These are phyloP conservation scores for Pterula multifida DNA, from an alignment of 1,284 basidiomycete genomes.

Conservation along the genomic window DNA sequence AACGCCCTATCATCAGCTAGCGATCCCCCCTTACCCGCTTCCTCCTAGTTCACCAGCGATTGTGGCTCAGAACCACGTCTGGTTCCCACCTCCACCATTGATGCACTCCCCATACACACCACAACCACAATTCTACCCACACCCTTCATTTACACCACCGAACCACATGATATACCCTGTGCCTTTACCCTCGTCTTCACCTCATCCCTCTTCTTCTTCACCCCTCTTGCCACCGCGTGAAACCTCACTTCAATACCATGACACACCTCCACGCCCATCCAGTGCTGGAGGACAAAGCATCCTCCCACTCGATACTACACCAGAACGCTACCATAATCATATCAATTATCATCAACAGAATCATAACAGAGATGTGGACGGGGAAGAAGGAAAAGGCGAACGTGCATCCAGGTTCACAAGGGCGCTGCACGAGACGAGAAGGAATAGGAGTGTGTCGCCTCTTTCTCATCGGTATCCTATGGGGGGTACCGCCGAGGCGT, in stretches of 20 bases:
- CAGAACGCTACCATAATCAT: conserved; percentile 12
- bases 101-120: too few species aligned
- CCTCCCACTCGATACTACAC: conserved; percentile 5
- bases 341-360: conserved; percentile 11
- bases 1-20: too few species aligned
- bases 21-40: too few species aligned
- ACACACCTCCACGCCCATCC: conserved; percentile 16
- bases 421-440: conserved; percentile 43
- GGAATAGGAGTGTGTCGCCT: conserved; percentile 52
- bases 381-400: conserved; percentile 47
- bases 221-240: too few species aligned
- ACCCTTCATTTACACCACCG: too few species aligned
- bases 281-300: conserved; percentile 18
- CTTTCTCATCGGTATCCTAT: conserved; percentile 24
- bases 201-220: background rate
- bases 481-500: conserved; percentile 9
- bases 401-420: conserved; percentile 45
- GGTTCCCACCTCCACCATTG: too few species aligned
- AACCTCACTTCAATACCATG: background rate
- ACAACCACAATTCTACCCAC: too few species aligned
- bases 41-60: too few species aligned
- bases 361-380: conserved; percentile 5
- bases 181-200: too few species aligned
- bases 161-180: too few species aligned
- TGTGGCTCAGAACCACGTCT: too few species aligned